phyloP scores from a whole-genome alignment of 768 basidiomycete species.

The Imleria badia region DNA sequence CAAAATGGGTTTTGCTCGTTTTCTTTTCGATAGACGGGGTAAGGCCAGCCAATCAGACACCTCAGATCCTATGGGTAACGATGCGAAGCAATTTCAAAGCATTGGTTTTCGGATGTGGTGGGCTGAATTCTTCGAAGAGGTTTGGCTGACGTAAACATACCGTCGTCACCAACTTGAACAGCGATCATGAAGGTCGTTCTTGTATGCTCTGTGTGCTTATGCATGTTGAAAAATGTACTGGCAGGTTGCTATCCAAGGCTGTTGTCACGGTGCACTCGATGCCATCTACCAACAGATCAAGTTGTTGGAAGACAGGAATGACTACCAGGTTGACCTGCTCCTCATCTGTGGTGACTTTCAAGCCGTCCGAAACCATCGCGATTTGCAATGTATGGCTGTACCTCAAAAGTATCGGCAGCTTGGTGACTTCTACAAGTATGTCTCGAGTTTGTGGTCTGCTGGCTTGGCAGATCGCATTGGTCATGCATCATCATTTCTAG shows the following conservation, averaged over 20 bases:
- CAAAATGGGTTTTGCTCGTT: too few relatives aligned
- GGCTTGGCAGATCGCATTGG: neutral
- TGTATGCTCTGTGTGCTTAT: neutral
- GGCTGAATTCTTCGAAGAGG: too few relatives aligned
- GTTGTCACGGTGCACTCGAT: conserved; percentile 93
- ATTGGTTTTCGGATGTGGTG: too few relatives aligned
- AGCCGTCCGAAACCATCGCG: conserved; percentile 81
- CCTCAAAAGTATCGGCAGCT: conserved; percentile 85
- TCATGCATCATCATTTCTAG: conserved; percentile 35
- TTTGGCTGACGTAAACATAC: conserved; percentile 2
- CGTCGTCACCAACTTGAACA: too few relatives aligned
- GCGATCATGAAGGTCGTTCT: conserved; percentile 26
- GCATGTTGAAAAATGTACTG: conserved; percentile 2
- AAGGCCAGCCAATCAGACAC: too few relatives aligned
- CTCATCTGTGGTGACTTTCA: conserved; percentile 97
- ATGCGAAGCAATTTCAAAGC: too few relatives aligned
- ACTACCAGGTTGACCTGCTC: conserved; percentile 76
- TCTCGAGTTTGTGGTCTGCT: neutral
- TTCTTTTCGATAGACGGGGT: too few relatives aligned
- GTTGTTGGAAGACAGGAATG: conserved; percentile 57
- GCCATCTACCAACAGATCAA: conserved; percentile 76
- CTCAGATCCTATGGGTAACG: too few relatives aligned
- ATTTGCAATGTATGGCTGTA: conserved; percentile 88
- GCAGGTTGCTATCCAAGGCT: conserved; percentile 89
- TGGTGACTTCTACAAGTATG: conserved; percentile 80